phyloP scores from a whole-genome alignment of 495 filamentous ascomycete genomes.

The Xylaria castorea region DNA sequence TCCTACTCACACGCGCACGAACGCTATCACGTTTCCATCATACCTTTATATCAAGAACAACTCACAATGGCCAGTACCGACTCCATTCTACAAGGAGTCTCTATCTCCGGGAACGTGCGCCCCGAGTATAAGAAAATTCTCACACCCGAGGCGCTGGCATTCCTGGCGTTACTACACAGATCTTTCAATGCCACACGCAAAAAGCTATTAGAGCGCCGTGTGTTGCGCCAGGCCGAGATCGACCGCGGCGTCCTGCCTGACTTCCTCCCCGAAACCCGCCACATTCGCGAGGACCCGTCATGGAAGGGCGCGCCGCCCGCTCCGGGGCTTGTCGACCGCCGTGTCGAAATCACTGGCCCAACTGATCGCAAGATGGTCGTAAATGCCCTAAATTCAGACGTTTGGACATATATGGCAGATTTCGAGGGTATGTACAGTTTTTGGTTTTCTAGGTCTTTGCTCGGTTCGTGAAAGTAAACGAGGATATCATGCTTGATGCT shows the following conservation, averaged over 20 bases:
- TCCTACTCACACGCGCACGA: conserved; percentile 6
- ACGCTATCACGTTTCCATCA: conserved; percentile 4
- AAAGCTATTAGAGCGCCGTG: conserved; percentile 83
- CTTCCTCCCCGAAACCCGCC: conserved; percentile 95
- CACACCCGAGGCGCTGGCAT: conserved; percentile 87
- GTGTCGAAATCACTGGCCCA: conserved; percentile 98
- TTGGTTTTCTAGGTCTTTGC: not conserved
- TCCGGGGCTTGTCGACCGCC: conserved; percentile 89
- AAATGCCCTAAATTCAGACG: conserved; percentile 94
- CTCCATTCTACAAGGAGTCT: conserved; percentile 82
- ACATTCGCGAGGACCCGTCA: conserved; percentile 91
- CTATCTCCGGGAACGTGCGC: conserved; percentile 77
- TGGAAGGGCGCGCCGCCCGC: conserved; percentile 96
- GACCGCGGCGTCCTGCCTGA: conserved; percentile 91
- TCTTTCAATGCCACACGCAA: conserved; percentile 93
- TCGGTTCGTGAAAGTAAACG: not conserved
- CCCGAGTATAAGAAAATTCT: conserved; percentile 88
- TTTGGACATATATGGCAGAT: conserved; percentile 99
- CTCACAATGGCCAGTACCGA: conserved; percentile 74
- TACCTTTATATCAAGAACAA: conserved; percentile 11
- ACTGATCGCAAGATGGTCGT: conserved; percentile 99
- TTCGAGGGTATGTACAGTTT: conserved; percentile 75
- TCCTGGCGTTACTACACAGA: conserved; percentile 91
- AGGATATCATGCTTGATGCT: not conserved
- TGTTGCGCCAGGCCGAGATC: conserved; percentile 89